These are phyloP conservation scores for Leccinum truebloodii DNA, from an alignment of 768 basidiomycete genomes.

Conservation along the genomic window DNA sequence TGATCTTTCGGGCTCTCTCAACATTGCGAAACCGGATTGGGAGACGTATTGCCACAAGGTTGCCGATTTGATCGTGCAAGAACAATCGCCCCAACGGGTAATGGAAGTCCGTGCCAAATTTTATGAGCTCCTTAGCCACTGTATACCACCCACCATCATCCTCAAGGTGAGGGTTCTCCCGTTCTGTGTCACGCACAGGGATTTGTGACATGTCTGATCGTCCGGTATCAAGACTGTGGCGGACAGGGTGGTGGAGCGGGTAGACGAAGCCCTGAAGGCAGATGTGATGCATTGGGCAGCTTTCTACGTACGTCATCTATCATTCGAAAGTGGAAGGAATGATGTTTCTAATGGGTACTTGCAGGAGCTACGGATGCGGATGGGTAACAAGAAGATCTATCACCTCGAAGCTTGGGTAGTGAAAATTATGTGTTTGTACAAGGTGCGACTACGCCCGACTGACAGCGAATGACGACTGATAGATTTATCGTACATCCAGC, in stretches of 20 bases:
- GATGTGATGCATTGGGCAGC: conserved; percentile 99
- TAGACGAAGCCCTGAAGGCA: conserved; percentile 87
- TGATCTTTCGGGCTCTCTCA: conserved; percentile 75
- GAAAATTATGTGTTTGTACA: conserved; percentile 91
- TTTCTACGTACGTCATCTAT: conserved; percentile 69
- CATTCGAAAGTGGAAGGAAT: not conserved
- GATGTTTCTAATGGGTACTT: conserved; percentile 3
- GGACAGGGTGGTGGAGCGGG: conserved; percentile 79
- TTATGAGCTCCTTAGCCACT: conserved; percentile 95
- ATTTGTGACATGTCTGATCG: conserved; percentile 4
- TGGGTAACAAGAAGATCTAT: conserved; percentile 91
- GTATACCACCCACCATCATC: conserved; percentile 91
- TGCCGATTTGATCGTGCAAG: conserved; percentile 84
- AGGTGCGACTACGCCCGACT: conserved; percentile 44
- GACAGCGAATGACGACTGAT: not conserved
- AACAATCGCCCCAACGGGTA: conserved; percentile 86
- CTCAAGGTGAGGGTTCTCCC: conserved; percentile 64
- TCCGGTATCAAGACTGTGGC: conserved; percentile 74
- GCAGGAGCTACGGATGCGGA: conserved; percentile 95
- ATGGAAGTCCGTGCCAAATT: conserved; percentile 92
- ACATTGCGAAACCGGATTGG: conserved; percentile 98
- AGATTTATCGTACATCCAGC: conserved; percentile 14
- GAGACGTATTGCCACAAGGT: conserved; percentile 95
- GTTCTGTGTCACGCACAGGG: not conserved
- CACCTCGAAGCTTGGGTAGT: conserved; percentile 98